Conservation (phyloP, 148 eudicot species). For the Cornus suecica region DNA sequence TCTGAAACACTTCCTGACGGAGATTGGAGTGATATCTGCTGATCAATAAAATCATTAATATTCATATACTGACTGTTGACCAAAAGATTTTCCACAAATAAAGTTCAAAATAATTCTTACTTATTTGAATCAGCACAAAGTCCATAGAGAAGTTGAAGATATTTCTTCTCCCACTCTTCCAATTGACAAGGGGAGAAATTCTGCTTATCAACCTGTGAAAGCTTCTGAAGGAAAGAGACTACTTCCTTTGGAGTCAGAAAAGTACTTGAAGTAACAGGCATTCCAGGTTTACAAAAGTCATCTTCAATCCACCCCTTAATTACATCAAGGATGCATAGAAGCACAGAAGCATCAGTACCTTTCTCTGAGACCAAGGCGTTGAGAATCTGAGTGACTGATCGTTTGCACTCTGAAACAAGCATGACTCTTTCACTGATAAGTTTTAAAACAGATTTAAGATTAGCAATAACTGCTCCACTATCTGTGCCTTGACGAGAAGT, state of each 20-base stretch:
- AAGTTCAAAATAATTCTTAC: slow-evolving; percentile 32
- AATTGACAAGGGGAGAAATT: slow-evolving; percentile 51
- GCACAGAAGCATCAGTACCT: slow-evolving; percentile 82
- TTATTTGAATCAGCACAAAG: slow-evolving; percentile 91
- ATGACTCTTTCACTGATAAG: slow-evolving; percentile 89
- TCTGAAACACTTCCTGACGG: slow-evolving; percentile 87
- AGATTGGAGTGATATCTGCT: slow-evolving; percentile 70
- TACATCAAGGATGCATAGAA: slow-evolving; percentile 85
- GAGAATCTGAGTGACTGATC: slow-evolving; percentile 73
- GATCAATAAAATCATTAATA: slow-evolving; percentile 18
- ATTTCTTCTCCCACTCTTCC: slow-evolving; percentile 93
- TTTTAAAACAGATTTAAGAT: slow-evolving; percentile 74
- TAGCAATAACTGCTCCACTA: slow-evolving; percentile 67
- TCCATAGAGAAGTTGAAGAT: slow-evolving; percentile 83
- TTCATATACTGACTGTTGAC: background rate
- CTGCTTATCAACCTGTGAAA: slow-evolving; percentile 94
- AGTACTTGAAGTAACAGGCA: slow-evolving; percentile 53
- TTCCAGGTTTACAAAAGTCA: slow-evolving; percentile 61
- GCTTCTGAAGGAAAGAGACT: slow-evolving; percentile 88
- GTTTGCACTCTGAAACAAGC: slow-evolving; percentile 77
- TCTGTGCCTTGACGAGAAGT: slow-evolving; percentile 94
- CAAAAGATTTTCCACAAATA: background rate
- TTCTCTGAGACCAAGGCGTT: slow-evolving; percentile 82
- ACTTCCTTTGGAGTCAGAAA: slow-evolving; percentile 80
- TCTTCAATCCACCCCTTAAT: slow-evolving; percentile 94